Conservation (phyloP, 2,329 filamentous ascomycete species). For the Coniochaeta pulveracea region DNA sequence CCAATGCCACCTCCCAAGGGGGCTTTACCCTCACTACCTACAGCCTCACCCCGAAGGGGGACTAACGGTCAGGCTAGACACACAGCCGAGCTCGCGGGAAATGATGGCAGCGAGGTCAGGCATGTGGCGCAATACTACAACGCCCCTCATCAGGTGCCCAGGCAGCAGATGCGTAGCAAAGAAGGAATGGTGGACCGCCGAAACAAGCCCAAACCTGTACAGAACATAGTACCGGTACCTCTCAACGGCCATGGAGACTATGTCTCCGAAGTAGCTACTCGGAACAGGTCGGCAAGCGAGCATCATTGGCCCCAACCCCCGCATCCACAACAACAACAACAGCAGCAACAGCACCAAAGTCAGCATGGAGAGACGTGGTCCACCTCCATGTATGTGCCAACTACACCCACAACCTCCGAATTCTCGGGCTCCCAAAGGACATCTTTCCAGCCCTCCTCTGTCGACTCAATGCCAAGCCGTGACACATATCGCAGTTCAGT, state of each 20-base stretch:
- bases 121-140: background rate
- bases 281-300: background rate
- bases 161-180: too few relatives aligned
- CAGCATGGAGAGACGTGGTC: background rate
- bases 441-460: constrained; percentile 4
- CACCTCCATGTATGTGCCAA: constrained; percentile 1
- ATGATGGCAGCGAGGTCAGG: background rate
- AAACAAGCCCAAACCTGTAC: too few relatives aligned
- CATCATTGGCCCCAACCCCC: constrained; percentile 1
- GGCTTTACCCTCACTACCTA: background rate
- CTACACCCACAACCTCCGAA: background rate
- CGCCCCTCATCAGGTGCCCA: background rate
- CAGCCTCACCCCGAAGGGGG: background rate
- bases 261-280: background rate
- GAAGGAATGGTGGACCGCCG: too few relatives aligned
- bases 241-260: constrained; percentile 1
- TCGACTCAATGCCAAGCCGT: background rate
- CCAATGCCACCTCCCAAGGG: constrained; percentile 1
- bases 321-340: background rate
- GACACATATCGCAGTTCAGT: constrained; percentile 2
- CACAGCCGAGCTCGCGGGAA: constrained; percentile 1
- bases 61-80: background rate
- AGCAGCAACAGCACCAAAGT: background rate
- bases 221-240: too few relatives aligned
- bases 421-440: constrained; percentile 2